Conservation (phyloP, 805 yeast genomes). For the Cyberlindnera japonica region DNA sequence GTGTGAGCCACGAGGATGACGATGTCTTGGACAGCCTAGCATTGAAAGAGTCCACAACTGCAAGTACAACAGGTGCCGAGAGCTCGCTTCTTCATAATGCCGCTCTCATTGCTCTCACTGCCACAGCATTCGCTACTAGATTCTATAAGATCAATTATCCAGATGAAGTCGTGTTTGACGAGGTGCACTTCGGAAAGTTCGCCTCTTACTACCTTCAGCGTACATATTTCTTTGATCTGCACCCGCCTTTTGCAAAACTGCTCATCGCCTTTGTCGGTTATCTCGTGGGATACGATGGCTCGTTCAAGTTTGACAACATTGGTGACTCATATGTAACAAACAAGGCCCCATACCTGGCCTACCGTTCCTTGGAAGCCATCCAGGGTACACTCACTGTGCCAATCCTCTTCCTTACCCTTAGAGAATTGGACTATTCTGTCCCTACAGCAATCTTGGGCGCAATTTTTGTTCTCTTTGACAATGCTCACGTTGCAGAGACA, state of each 20-base stretch:
- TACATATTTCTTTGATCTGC: conserved; percentile 92
- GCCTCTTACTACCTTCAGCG: conserved; percentile 84
- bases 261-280: conserved; percentile 89
- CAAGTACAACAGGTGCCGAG: neutral
- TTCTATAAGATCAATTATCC: conserved; percentile 63
- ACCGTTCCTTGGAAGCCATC: conserved; percentile 75
- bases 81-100: conserved; percentile 30
- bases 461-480: conserved; percentile 74
- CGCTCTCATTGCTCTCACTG: conserved; percentile 59
- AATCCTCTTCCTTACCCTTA: conserved; percentile 75
- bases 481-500: conserved; percentile 87
- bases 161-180: conserved; percentile 78
- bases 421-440: conserved; percentile 77
- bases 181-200: conserved; percentile 83
- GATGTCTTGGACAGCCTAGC: neutral
- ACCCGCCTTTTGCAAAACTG: conserved; percentile 96
- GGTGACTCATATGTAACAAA: conserved; percentile 78
- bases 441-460: conserved; percentile 78
- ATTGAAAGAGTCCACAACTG: conserved; percentile 1
- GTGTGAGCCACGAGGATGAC: neutral
- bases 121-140: conserved; percentile 61
- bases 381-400: conserved; percentile 83
- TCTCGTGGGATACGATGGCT: conserved; percentile 86
- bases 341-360: conserved; percentile 82
- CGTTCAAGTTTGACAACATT: conserved; percentile 84